Evolutionary conservation across 768 basidiomycete genomes (phyloP).

Genomic region (Podaxis sp.): DNA sequence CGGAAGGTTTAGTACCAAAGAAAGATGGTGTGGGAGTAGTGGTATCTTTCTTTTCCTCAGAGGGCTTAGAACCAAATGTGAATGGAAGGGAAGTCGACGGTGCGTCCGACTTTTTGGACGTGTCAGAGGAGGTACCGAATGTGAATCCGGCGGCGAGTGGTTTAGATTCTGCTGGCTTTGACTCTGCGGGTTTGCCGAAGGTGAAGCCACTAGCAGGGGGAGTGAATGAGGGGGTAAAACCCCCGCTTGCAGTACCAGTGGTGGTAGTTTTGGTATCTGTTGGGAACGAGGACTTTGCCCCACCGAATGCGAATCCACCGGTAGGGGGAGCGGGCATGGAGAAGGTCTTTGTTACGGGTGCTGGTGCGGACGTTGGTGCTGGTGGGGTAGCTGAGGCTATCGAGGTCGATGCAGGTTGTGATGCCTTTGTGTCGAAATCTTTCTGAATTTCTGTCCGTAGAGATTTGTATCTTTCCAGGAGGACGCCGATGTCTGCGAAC

Average conservation of each 20-base stretch:
- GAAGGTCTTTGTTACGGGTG: conserved; percentile 18
- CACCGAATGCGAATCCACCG: conserved; percentile 9
- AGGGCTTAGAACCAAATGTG: conserved; percentile 9
- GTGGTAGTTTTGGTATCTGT: conserved; percentile 10
- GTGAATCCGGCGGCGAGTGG: conserved; percentile 9
- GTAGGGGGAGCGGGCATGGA: conserved; percentile 26
- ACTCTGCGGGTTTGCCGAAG: conserved; percentile 7
- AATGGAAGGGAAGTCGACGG: conserved; percentile 11
- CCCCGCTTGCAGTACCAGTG: not conserved
- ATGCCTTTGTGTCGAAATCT: conserved; percentile 42
- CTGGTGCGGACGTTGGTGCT: not conserved
- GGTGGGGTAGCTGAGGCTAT: not conserved
- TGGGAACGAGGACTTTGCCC: conserved; percentile 18
- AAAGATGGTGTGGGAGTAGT: not conserved
- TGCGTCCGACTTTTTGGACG: not conserved
- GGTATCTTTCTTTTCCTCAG: conserved; percentile 10
- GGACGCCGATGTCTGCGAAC: conserved; percentile 58
- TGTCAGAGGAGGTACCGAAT: conserved; percentile 8
- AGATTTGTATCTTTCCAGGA: conserved; percentile 60
- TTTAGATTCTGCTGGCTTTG: not conserved
- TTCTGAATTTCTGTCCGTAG: conserved; percentile 55
- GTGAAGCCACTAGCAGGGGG: conserved; percentile 9
- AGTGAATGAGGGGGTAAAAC: conserved; percentile 11
- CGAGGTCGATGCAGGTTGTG: conserved; percentile 13
- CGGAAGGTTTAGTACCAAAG: conserved; percentile 10